phyloP scores from a whole-genome alignment of 371 early-diverging fungal genomes.

The Haplosporangium sp. region DNA sequence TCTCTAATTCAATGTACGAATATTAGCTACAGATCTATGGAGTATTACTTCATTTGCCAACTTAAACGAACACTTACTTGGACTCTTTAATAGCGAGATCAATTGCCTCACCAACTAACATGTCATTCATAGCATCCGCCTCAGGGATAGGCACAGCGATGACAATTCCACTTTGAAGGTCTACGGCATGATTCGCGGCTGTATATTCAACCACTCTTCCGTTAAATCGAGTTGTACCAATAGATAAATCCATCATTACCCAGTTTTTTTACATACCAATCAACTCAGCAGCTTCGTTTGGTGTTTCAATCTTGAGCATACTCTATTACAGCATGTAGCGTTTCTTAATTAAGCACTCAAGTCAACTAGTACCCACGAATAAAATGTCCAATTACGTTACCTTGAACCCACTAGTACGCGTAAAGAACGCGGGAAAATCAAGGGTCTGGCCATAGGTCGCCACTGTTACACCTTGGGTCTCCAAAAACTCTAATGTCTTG shows the following conservation, averaged over 20 bases:
- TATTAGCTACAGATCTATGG: not conserved
- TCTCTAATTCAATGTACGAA: conserved; percentile 42
- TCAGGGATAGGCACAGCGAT: conserved; percentile 92
- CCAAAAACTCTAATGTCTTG: conserved; percentile 91
- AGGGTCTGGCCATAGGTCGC: conserved; percentile 72
- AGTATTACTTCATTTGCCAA: not conserved
- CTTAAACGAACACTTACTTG: conserved; percentile 45
- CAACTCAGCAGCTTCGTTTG: conserved; percentile 75
- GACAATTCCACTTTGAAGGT: conserved; percentile 83
- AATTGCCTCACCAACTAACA: conserved; percentile 76
- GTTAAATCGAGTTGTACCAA: too few species aligned
- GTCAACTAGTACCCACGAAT: too few species aligned
- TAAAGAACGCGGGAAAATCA: conserved; percentile 94
- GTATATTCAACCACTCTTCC: not conserved
- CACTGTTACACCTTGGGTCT: conserved; percentile 95
- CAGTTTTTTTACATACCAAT: conserved; percentile 59
- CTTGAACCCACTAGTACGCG: conserved; percentile 77
- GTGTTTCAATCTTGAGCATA: conserved; percentile 69
- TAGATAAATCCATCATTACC: not conserved
- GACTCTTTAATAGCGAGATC: conserved; percentile 77
- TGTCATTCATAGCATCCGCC: conserved; percentile 72
- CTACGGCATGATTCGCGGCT: conserved; percentile 76
- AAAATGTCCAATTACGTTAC: conserved; percentile 37
- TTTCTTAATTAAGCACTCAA: too few species aligned
- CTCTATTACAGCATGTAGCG: conserved; percentile 55